Percentiles rank a stretch among this genome's conserved stretches.
Evolutionary conservation across 352 stramenopile genomes (phyloP).

Genomic region (Pythium sp.): DNA sequence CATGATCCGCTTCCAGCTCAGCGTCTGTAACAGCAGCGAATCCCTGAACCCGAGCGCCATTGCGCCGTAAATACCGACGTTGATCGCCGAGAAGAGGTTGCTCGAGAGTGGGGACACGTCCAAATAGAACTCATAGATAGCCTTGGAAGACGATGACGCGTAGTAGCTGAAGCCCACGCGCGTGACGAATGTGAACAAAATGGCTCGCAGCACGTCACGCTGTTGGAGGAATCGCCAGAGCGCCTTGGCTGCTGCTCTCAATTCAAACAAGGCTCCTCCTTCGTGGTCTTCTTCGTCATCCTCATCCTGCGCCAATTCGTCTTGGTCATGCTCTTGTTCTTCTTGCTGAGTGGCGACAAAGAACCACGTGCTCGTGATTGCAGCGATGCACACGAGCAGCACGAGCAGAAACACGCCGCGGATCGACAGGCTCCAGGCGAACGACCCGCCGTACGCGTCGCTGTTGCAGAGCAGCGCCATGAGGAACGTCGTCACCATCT

Average conservation of each 20-base stretch:
- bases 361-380: conserved; percentile 30
- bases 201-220: conserved; percentile 35
- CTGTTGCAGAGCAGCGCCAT: conserved; percentile 55
- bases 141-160: conserved; percentile 40
- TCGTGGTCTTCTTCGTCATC: not conserved
- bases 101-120: conserved; percentile 34
- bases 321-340: not conserved
- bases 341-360: conserved; percentile 35
- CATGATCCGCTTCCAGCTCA: conserved; percentile 43
- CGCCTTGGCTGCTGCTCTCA: conserved; percentile 15
- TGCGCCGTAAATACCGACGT: conserved; percentile 38
- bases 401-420: conserved; percentile 47
- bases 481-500: conserved; percentile 43
- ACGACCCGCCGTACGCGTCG: conserved; percentile 45
- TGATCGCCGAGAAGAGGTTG: conserved; percentile 44
- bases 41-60: conserved; percentile 30
- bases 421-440: conserved; percentile 41
- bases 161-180: conserved; percentile 63
- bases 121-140: conserved; percentile 59
- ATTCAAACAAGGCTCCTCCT: not conserved
- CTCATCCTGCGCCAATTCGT: not conserved
- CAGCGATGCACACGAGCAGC: conserved; percentile 21
- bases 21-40: conserved; percentile 12
- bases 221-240: conserved; percentile 40
- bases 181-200: conserved; percentile 42